A percentile compares a stretch with the other conserved stretches of the same genome.
Evolutionary conservation across 148 eudicot genomes (phyloP).

Genomic region (Chenopodium album): DNA sequence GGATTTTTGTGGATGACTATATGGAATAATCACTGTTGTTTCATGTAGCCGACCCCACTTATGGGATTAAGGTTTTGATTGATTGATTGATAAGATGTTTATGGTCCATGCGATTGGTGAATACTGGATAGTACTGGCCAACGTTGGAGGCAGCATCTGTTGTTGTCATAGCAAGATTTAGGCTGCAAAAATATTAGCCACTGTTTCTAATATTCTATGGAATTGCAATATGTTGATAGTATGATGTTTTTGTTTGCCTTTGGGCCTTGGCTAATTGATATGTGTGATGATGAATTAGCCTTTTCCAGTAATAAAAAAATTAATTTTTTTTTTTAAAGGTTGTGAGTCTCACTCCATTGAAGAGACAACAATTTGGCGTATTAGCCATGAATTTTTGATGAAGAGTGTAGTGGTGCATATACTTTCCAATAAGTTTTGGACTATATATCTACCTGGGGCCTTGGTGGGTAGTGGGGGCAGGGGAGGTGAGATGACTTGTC

Average conservation of each 20-base stretch:
- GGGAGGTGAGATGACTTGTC: not conserved
- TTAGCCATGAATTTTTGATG: not conserved
- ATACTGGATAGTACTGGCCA: not conserved
- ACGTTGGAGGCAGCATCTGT: not conserved
- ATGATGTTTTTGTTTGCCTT: not conserved
- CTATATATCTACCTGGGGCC: conserved; percentile 4
- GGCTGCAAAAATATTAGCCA: too few species aligned
- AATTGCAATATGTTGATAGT: not conserved
- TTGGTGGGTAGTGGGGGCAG: not conserved
- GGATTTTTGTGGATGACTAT: too few species aligned
- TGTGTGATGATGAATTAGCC: not conserved
- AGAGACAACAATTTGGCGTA: not conserved
- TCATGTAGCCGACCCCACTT: too few species aligned
- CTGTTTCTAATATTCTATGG: too few species aligned
- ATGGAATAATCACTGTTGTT: too few species aligned
- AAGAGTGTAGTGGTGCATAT: not conserved
- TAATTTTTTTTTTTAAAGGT: not conserved
- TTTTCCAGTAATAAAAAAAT: not conserved
- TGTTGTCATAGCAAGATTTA: too few species aligned
- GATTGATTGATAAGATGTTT: not conserved
- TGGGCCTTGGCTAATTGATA: not conserved
- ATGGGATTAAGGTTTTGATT: too few species aligned
- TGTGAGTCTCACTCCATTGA: not conserved
- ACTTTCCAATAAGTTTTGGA: not conserved
- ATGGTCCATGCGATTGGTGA: not conserved